Base-by-base conservation (phyloP, 768 basidiomycete species). In the Lactifluus echinatus region DNA sequence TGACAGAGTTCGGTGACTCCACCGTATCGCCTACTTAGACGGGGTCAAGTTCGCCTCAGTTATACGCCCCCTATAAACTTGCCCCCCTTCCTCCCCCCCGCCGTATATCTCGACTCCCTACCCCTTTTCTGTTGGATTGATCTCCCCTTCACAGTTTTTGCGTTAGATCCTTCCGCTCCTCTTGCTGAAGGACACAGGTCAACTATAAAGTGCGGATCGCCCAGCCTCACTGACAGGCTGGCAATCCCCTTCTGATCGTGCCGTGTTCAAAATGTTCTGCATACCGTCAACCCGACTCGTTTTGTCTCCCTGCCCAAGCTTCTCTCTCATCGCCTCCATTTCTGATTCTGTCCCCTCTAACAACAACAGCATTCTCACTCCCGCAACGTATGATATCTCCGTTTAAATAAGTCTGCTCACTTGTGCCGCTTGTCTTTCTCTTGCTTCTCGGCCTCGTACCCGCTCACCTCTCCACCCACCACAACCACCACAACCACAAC, bases 151-250 rank as follows among this genome's bases (percentile, higher is more conserved):
- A 24, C 17, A 4, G 2, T 15, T 19, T 26, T 36, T 39, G 21
- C 56, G 14, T 31, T 50, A 45, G 21, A 62, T 57, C 48, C 63
- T 65, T 63, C 67, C 66, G 65, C 46, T 1, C 29, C 1, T 33
- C 21, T 46, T 24, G 52, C 64, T 66, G 63, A 65, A 56, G 40
- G 56, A 12, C 60, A 42, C 61, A 65, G 66, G 63, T 63, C 65
- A 67, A 69, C 69, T 42, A 44, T 59, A 62, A 46, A 36, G n/a
- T 11, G 14, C 71, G 75, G 75, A 68, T 76, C 65, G 63, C 60
- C 78, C 75, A 76, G 71, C 73, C 58, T 59, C 76, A 67, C 70
- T 69, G 65, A 65, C 74, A 69, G 66, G 70, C 71, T 69, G 65
- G 73, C 47, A 61, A 63, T 68, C 66, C 70, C 29, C 31, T 67